Base-by-base conservation (phyloP, 371 early-diverging fungal genomes). In the Apophysomyces trapeziformis region DNA sequence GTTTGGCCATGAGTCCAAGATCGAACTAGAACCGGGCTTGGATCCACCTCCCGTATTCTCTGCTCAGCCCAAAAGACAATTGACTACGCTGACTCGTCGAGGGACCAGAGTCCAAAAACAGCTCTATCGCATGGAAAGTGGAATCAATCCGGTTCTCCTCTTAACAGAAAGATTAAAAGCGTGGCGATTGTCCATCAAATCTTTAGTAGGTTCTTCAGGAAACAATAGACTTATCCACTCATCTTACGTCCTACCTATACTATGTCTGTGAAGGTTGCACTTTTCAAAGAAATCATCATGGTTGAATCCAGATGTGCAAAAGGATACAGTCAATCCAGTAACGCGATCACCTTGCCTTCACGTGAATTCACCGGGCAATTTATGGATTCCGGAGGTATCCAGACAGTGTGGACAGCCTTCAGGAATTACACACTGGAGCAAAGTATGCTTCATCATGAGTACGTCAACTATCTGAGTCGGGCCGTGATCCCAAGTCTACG, bases 401-500 rank as follows among this genome's bases (percentile, higher is more conserved):
- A 80, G 62, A 76, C 77, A n/a, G 73, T 83, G 2, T 83, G 79
- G 79, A 64, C 64, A 1, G 60, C 81, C 0, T 65, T 77, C 44
- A 74, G 79, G 5, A 73, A 79, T 38, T 80, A 77, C 50, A 43
- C 81, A 1, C 47, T 76, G 43, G 73, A 80, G n/a, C 71, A 74
- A 26, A 71, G 78, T 47, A 73, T 75, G n/a, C 45, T 72, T 1
- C 79, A 78, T 45, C 76, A 80, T 57, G 79, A 80, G 13, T 72
- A 71, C 47, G 73, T 73, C 39, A 61, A 66, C 36, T 83, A 76
- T 54, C 50, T 79, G 12, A 70, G 73, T 16, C 63, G 70, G 8
- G 64, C 73, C 6, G 71, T 83, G 9, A 59, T 83, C 1, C 79
- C 75, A 16, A 63, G 78, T 43, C 58, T 83, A 14, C 71, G 71